Evolutionary conservation across 1,139 yeast species (phyloP).

Genomic region (Sugiyamaella sp.): DNA sequence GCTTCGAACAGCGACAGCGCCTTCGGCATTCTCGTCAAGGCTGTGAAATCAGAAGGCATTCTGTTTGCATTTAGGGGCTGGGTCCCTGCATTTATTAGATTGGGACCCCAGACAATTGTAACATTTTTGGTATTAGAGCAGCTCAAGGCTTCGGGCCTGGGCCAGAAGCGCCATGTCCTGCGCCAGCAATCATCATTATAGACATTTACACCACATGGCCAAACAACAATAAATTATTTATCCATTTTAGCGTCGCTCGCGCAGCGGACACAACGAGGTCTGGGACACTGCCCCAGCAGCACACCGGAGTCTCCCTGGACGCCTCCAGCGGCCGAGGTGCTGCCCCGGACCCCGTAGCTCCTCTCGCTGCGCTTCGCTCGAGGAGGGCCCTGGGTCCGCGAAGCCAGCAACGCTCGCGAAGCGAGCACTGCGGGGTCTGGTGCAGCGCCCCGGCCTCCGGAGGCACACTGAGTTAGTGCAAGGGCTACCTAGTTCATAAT

Average conservation of each 20-base stretch:
- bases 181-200: slow-evolving; percentile 14
- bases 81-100: slow-evolving; percentile 83
- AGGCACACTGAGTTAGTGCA: too few relatives aligned
- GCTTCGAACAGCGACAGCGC: slow-evolving; percentile 51
- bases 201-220: not conserved
- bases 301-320: too few relatives aligned
- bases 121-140: slow-evolving; percentile 83
- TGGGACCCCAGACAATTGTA: slow-evolving; percentile 88
- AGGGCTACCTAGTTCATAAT: too few relatives aligned
- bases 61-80: slow-evolving; percentile 88
- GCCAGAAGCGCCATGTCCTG: slow-evolving; percentile 8
- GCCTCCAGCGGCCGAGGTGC: too few relatives aligned
- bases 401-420: not conserved
- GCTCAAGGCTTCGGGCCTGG: slow-evolving; percentile 53
- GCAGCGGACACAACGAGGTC: too few relatives aligned
- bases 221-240: not conserved
- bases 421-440: not conserved
- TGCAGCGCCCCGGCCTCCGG: not conserved
- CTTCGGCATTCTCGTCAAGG: slow-evolving; percentile 52
- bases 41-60: slow-evolving; percentile 70
- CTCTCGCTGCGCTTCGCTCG: not conserved
- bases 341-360: not conserved
- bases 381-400: not conserved
- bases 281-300: too few relatives aligned
- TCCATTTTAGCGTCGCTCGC: too few relatives aligned